Percentiles rank a stretch among this genome's conserved stretches.
These are phyloP conservation scores for Lipomyces sp. DNA, from an alignment of 805 yeast genomes.

Conservation along the genomic window DNA sequence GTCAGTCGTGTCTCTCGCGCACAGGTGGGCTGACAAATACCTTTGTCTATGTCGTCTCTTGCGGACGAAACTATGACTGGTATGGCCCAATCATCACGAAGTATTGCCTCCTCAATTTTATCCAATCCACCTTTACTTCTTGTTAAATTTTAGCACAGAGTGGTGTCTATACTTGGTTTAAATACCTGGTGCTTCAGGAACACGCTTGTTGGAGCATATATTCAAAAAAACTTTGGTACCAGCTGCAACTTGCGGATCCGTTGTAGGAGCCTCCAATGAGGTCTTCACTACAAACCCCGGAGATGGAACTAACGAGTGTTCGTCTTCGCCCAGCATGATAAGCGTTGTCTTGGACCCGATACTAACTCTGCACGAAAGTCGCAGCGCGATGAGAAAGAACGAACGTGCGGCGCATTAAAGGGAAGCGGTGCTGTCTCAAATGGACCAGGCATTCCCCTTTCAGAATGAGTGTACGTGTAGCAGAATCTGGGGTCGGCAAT, in stretches of 20 bases:
- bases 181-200: slow-evolving; percentile 63
- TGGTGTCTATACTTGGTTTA: not conserved
- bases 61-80: slow-evolving; percentile 74
- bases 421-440: no score
- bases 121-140: slow-evolving; percentile 57
- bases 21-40: slow-evolving; percentile 34
- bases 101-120: slow-evolving; percentile 63
- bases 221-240: slow-evolving; percentile 77
- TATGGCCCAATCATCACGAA: slow-evolving; percentile 80
- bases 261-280: slow-evolving; percentile 49
- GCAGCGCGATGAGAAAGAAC: no score
- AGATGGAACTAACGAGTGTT: slow-evolving; percentile 53
- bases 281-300: slow-evolving; percentile 80
- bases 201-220: slow-evolving; percentile 66
- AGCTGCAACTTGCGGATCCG: slow-evolving; percentile 39
- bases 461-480: no score
- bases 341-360: not conserved
- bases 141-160: slow-evolving; percentile 23
- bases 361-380: no score
- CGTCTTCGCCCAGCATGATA: slow-evolving; percentile 19
- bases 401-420: no score
- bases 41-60: slow-evolving; percentile 65
- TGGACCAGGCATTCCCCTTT: no score
- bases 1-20: not conserved
- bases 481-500: no score